A percentile compares a stretch with the other conserved stretches of the same genome.
Evolutionary conservation across 2,329 filamentous ascomycete genomes (phyloP).

Genomic region (Septoria petroselini): DNA sequence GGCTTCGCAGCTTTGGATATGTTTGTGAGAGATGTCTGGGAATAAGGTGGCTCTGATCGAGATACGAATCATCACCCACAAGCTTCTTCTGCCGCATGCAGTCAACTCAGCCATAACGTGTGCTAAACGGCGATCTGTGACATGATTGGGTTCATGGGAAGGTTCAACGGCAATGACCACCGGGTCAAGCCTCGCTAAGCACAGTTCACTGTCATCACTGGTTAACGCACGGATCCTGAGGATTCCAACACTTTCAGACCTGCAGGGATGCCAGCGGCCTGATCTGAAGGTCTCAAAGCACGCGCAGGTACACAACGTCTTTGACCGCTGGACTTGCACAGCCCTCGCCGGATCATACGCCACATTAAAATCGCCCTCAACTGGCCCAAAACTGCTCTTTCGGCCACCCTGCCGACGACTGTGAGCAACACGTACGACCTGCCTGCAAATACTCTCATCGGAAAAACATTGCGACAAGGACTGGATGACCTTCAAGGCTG

Average conservation of each 20-base stretch:
- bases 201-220: conserved; percentile 17
- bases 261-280: conserved; percentile 17
- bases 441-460: neutral
- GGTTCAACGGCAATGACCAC: conserved; percentile 18
- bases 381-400: neutral
- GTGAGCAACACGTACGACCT: neutral
- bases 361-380: neutral
- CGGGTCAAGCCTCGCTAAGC: conserved; percentile 26
- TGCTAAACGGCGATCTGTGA: conserved; percentile 10
- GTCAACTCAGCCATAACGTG: conserved; percentile 7
- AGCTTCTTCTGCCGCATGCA: neutral
- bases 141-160: conserved; percentile 12
- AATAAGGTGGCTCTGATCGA: too few species aligned
- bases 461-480: conserved; percentile 9
- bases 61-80: too few species aligned
- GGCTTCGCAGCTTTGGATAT: too few species aligned
- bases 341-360: conserved; percentile 13
- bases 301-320: conserved; percentile 23
- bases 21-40: too few species aligned
- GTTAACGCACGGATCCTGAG: conserved; percentile 12
- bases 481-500: conserved; percentile 6
- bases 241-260: conserved; percentile 18
- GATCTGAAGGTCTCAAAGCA: conserved; percentile 22
- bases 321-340: conserved; percentile 21
- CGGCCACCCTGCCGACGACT: neutral